phyloP scores from a whole-genome alignment of 2,329 filamentous ascomycete species.

The Pseudocercospora pini-densiflorae region DNA sequence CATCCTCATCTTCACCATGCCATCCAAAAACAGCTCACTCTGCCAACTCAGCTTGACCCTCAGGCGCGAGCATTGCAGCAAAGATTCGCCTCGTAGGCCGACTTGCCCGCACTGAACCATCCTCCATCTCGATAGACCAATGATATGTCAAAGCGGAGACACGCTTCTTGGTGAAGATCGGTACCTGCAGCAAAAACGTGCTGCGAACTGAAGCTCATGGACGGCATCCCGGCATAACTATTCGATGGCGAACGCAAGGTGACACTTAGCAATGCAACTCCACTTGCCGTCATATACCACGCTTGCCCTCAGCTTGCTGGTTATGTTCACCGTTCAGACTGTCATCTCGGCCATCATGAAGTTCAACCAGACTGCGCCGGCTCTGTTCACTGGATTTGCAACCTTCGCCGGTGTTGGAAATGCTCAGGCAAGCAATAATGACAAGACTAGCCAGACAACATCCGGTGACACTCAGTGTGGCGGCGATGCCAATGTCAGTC shows the following conservation, averaged over 20 bases:
- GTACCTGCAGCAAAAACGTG: not conserved
- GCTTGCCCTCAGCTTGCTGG: slow-evolving; percentile 31
- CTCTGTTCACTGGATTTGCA: slow-evolving; percentile 27
- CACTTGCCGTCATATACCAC: slow-evolving; percentile 30
- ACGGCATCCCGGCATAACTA: not conserved
- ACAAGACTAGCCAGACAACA: slow-evolving; percentile 10
- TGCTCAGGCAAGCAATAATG: not conserved
- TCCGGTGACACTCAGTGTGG: slow-evolving; percentile 18
- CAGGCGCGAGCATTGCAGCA: not conserved
- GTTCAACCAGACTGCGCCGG: slow-evolving; percentile 28
- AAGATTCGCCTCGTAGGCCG: not conserved
- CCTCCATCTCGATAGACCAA: not conserved
- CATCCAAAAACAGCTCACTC: not conserved
- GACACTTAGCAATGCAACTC: slow-evolving; percentile 21
- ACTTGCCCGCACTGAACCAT: not conserved
- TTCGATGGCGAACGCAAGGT: slow-evolving; percentile 8
- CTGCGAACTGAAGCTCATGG: not conserved
- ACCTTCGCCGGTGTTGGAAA: slow-evolving; percentile 7
- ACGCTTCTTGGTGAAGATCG: not conserved
- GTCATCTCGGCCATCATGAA: slow-evolving; percentile 38
- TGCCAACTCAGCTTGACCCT: not conserved
- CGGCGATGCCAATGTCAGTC: slow-evolving; percentile 40
- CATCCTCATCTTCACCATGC: not conserved
- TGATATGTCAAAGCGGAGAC: not conserved
- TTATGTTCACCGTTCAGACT: slow-evolving; percentile 33